phyloP scores from a whole-genome alignment of 1,284 basidiomycete genomes.

The Agaricales sp. region DNA sequence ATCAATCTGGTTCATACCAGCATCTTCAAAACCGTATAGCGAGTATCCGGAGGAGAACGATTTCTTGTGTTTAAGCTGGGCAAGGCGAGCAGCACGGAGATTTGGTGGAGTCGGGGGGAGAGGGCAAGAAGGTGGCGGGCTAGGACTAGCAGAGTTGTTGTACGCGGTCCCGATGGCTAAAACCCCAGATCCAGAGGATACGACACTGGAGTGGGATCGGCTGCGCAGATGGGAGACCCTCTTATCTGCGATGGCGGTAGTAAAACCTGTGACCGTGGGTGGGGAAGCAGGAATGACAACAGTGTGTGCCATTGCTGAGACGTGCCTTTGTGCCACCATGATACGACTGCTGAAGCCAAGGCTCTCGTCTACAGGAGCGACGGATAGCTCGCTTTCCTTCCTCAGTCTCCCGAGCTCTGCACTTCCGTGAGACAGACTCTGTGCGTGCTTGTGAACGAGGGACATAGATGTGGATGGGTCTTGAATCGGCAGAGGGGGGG shows the following conservation, averaged over 20 bases:
- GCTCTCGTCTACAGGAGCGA: constrained; percentile 40
- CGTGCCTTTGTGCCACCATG: constrained; percentile 61
- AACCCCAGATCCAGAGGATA: constrained; percentile 24
- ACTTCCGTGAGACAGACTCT: constrained; percentile 41
- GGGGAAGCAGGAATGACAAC: constrained; percentile 30
- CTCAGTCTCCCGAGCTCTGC: constrained; percentile 43
- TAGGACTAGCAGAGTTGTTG: constrained; percentile 23
- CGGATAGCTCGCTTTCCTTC: constrained; percentile 42
- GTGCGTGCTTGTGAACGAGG: constrained; percentile 20
- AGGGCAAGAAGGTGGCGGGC: constrained; percentile 52
- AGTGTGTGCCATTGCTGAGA: constrained; percentile 54
- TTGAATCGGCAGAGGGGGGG: constrained; percentile 38
- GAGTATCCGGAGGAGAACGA: constrained; percentile 53
- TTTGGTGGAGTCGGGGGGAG: constrained; percentile 61
- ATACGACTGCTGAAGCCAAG: constrained; percentile 41
- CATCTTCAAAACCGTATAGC: constrained; percentile 41
- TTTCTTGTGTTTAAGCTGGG: constrained; percentile 41
- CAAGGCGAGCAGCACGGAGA: constrained; percentile 37
- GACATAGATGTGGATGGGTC: constrained; percentile 28
- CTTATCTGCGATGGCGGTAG: constrained; percentile 17
- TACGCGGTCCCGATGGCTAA: constrained; percentile 6
- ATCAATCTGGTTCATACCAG: constrained; percentile 54
- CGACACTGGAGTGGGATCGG: constrained; percentile 38
- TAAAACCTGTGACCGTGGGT: constrained; percentile 28
- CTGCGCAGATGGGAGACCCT: constrained; percentile 29